Percentiles rank a stretch among this genome's conserved stretches.
Conservation (phyloP, 345 rosid species). For the Passiflora organensis region DNA sequence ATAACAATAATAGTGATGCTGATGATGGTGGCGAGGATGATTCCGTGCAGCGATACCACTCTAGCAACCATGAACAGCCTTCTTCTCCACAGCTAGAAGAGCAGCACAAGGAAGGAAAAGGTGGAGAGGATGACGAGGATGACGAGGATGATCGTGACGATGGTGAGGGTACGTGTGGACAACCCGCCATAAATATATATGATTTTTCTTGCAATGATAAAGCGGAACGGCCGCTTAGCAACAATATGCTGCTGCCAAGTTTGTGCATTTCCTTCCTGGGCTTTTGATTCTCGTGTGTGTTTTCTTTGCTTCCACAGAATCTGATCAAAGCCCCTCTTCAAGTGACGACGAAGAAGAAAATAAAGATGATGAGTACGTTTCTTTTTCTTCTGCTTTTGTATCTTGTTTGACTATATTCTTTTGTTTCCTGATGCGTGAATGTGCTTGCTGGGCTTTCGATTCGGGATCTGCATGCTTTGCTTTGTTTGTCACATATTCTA, state of each 20-base stretch:
- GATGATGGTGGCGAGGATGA: too few species aligned
- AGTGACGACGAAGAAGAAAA: constrained; percentile 33
- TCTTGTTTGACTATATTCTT: not conserved
- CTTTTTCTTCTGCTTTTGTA: not conserved
- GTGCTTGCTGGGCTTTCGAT: not conserved
- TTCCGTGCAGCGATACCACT: too few species aligned
- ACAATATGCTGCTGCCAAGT: not conserved
- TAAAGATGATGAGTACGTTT: constrained; percentile 36
- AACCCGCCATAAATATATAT: not conserved
- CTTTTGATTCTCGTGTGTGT: too few species aligned
- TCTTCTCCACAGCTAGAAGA: too few species aligned
- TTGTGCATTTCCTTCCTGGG: not conserved
- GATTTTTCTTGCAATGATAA: not conserved
- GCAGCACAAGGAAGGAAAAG: too few species aligned
- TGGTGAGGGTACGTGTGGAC: too few species aligned
- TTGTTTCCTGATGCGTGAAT: not conserved
- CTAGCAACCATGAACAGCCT: too few species aligned
- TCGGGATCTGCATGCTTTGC: not conserved
- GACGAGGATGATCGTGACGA: too few species aligned
- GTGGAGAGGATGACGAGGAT: too few species aligned
- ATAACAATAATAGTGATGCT: too few species aligned
- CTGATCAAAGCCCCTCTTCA: constrained; percentile 41
- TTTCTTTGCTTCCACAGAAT: constrained; percentile 35
- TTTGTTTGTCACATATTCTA: not conserved
- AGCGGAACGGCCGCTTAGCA: not conserved